Conservation (phyloP, 257 asterid genomes). For the Fraxinus excelsior region DNA sequence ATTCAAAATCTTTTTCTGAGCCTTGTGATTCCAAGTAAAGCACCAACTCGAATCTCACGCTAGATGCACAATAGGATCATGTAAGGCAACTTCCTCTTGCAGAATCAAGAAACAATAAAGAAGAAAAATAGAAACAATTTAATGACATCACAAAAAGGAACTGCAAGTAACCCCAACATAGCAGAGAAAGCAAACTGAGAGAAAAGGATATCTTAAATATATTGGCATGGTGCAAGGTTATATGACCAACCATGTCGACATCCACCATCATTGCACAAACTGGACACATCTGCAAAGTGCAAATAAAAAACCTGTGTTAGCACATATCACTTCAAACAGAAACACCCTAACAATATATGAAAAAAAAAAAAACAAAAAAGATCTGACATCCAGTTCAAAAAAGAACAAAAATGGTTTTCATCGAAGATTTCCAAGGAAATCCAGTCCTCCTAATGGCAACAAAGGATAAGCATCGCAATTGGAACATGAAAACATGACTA, state of each 20-base stretch:
- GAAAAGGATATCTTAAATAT: conserved; percentile 86
- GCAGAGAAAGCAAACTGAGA: background rate
- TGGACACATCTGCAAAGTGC: conserved; percentile 90
- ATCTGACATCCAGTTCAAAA: background rate
- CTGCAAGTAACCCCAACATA: background rate
- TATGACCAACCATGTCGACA: conserved; percentile 94
- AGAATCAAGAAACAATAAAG: background rate
- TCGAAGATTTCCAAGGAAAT: too few species aligned
- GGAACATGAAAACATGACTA: too few species aligned
- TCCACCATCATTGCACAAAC: conserved; percentile 83
- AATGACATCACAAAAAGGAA: background rate
- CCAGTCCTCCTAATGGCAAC: background rate
- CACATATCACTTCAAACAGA: conserved; percentile 8
- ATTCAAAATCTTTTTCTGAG: background rate
- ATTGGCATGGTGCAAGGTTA: conserved; percentile 86
- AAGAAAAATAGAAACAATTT: background rate
- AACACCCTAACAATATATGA: background rate
- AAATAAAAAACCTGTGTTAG: conserved; percentile 22
- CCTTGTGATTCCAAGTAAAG: background rate
- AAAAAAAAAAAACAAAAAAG: background rate
- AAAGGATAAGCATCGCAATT: background rate
- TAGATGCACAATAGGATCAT: background rate
- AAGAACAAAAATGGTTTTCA: background rate
- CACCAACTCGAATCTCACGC: background rate
- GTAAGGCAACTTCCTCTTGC: background rate